Evolutionary conservation across 1,284 basidiomycete species (phyloP).

Genomic region (Cutaneotrichosporon dermatis): DNA sequence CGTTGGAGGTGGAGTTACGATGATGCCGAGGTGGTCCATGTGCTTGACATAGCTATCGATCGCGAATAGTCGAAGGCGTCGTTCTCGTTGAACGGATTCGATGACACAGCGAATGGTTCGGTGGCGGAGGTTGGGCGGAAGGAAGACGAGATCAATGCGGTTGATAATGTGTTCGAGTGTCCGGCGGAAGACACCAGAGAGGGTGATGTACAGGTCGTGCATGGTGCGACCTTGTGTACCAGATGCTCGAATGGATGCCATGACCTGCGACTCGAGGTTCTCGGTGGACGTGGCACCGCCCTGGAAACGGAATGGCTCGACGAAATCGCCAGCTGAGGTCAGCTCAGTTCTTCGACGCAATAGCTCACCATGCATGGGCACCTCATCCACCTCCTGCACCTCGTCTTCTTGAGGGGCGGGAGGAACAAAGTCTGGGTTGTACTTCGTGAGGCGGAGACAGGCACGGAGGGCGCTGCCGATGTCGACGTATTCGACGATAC

Average conservation of each 20-base stretch:
- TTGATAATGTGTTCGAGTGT: constrained; percentile 34
- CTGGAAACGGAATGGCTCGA: constrained; percentile 10
- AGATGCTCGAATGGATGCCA: constrained; percentile 19
- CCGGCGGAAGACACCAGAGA: constrained; percentile 29
- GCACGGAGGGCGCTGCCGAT: constrained; percentile 28
- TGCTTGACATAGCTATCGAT: constrained; percentile 24
- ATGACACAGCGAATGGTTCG: constrained; percentile 27
- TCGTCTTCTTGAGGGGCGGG: neutral
- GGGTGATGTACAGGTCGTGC: constrained; percentile 19
- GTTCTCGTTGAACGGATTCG: constrained; percentile 34
- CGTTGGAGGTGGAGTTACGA: constrained; percentile 15
- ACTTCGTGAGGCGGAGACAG: constrained; percentile 41
- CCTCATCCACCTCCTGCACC: constrained; percentile 2
- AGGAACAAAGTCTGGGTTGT: constrained; percentile 29
- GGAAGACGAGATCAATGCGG: constrained; percentile 24
- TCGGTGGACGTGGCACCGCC: constrained; percentile 14
- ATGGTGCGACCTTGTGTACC: constrained; percentile 25
- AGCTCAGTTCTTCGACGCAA: neutral
- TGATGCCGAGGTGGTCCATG: constrained; percentile 23
- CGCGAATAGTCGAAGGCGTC: constrained; percentile 32
- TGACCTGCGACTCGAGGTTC: constrained; percentile 30
- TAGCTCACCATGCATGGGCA: constrained; percentile 3
- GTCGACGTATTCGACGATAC: constrained; percentile 32
- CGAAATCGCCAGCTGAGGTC: constrained; percentile 15
- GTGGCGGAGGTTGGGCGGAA: constrained; percentile 31